These are phyloP conservation scores for Kwoniella shivajii DNA, from an alignment of 1,284 basidiomycete genomes.

Conservation along the genomic window DNA sequence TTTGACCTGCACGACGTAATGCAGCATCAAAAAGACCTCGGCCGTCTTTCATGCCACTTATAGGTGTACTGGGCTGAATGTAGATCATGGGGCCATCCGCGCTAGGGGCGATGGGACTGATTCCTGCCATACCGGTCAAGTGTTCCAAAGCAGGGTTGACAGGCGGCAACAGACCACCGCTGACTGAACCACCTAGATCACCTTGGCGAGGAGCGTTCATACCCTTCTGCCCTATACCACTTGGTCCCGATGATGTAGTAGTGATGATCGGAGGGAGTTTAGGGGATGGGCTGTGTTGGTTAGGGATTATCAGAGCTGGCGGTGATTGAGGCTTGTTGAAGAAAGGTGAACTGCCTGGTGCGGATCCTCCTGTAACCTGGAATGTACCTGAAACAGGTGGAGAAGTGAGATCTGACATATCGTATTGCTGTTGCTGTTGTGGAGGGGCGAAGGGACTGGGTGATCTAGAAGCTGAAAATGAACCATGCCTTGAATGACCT, in stretches of 20 bases:
- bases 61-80: conserved; percentile 55
- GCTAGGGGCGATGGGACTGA: conserved; percentile 50
- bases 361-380: conserved; percentile 21
- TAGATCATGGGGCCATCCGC: conserved; percentile 54
- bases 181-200: conserved; percentile 10
- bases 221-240: conserved; percentile 2
- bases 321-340: conserved; percentile 52
- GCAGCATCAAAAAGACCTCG: conserved; percentile 50
- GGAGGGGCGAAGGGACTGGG: conserved; percentile 27
- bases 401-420: conserved; percentile 21
- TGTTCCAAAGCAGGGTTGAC: conserved; percentile 46
- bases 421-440: conserved; percentile 2
- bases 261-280: conserved; percentile 42
- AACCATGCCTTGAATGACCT: conserved; percentile 20
- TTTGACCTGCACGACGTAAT: conserved; percentile 34
- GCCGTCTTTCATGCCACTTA: conserved; percentile 49
- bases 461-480: conserved; percentile 27
- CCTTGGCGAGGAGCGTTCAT: conserved; percentile 4
- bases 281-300: conserved; percentile 37
- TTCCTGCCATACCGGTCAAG: conserved; percentile 50
- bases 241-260: conserved; percentile 1
- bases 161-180: conserved; percentile 42
- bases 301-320: conserved; percentile 51
- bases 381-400: conserved; percentile 21
- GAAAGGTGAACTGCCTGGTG: conserved; percentile 36